A percentile compares a stretch with the other conserved stretches of the same genome.
phyloP scores from a whole-genome alignment of 2,329 filamentous ascomycete species.

The Arachnopeziza araneosa region DNA sequence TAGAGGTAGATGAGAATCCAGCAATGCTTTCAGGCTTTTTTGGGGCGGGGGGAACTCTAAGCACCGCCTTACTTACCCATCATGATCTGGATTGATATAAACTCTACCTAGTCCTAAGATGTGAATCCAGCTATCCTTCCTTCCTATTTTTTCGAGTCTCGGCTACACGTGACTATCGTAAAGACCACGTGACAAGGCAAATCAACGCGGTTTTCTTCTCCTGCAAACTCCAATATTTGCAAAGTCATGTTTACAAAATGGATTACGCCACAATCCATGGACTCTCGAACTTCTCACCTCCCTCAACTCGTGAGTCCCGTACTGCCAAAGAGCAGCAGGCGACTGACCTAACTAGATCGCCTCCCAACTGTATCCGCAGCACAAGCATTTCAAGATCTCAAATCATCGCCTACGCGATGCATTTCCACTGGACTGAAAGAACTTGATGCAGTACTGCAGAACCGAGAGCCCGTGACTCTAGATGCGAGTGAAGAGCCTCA shows the following conservation, averaged over 20 bases:
- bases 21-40: too few relatives aligned
- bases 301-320: slow-evolving; percentile 22
- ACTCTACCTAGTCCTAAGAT: too few relatives aligned
- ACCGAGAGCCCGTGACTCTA: slow-evolving; percentile 14
- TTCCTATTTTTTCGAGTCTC: too few relatives aligned
- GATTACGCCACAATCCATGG: slow-evolving; percentile 57
- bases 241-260: slow-evolving; percentile 34
- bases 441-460: slow-evolving; percentile 46
- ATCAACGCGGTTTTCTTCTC: background rate
- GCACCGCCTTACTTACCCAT: too few relatives aligned
- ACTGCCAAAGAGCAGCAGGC: background rate
- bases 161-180: background rate
- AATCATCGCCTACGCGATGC: slow-evolving; percentile 43
- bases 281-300: slow-evolving; percentile 49
- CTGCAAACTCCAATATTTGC: background rate
- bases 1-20: slow-evolving; percentile 1
- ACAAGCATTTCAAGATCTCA: slow-evolving; percentile 59
- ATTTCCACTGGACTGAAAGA: slow-evolving; percentile 50
- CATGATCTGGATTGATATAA: too few relatives aligned
- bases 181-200: background rate
- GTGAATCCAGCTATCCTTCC: too few relatives aligned
- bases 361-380: slow-evolving; percentile 73
- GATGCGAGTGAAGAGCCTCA: slow-evolving; percentile 14
- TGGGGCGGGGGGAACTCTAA: too few relatives aligned
- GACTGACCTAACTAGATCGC: slow-evolving; percentile 49